Conservation (phyloP, 2,329 filamentous ascomycete species). For the Myrmaecium sp. region DNA sequence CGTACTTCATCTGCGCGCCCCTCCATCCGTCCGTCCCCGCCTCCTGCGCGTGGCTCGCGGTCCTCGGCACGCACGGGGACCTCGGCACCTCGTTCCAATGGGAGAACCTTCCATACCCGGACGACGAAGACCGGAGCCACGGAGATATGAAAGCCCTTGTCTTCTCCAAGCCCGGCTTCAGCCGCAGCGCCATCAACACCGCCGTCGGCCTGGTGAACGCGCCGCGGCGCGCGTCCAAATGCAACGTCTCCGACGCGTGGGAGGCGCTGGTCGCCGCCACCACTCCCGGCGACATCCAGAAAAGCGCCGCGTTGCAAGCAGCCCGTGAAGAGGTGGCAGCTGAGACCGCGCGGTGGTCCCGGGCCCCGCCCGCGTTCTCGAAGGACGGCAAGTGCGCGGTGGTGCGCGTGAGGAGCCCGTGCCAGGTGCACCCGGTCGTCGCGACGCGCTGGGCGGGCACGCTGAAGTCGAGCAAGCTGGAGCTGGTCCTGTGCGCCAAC, state of each 20-base stretch:
- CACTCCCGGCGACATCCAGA: conserved; percentile 35
- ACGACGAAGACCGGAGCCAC: conserved; percentile 43
- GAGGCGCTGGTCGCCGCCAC: conserved; percentile 34
- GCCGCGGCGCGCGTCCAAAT: conserved; percentile 43
- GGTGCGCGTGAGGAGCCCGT: conserved; percentile 40
- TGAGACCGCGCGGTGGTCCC: conserved; percentile 45
- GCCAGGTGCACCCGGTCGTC: conserved; percentile 50
- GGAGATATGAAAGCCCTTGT: too few relatives aligned
- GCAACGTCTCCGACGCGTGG: conserved; percentile 45
- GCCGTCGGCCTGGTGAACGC: conserved; percentile 49
- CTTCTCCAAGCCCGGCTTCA: conserved; percentile 36
- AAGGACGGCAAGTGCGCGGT: conserved; percentile 45
- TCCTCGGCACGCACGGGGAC: conserved; percentile 50
- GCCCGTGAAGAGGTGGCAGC: conserved; percentile 42
- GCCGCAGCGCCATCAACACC: conserved; percentile 45
- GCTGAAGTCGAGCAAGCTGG: conserved; percentile 39
- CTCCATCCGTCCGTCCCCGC: conserved; percentile 34
- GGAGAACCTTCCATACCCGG: conserved; percentile 48
- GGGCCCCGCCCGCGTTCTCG: conserved; percentile 46
- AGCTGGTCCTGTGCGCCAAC: conserved; percentile 51
- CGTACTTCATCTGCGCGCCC: conserved; percentile 43
- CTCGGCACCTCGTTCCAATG: conserved; percentile 48
- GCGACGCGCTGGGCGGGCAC: conserved; percentile 49
- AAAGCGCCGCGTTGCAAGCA: conserved; percentile 30
- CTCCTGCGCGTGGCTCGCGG: conserved; percentile 43